Conservation (phyloP, 2,329 filamentous ascomycete species). For the Penicillium hordei region DNA sequence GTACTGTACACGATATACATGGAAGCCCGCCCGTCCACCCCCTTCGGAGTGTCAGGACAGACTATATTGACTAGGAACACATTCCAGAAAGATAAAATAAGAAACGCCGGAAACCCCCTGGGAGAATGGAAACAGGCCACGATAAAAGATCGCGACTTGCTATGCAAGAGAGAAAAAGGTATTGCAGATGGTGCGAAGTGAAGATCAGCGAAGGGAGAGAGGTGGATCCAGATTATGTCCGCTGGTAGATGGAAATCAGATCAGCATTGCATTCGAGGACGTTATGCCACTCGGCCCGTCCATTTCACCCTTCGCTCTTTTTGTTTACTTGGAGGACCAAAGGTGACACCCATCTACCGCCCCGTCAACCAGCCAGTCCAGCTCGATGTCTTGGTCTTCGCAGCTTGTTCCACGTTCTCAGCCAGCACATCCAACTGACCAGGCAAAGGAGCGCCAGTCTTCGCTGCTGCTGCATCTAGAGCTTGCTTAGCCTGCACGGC, state of each 20-base stretch:
- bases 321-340: not conserved
- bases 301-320: constrained; percentile 3
- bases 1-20: constrained; percentile 39
- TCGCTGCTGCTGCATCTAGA: constrained; percentile 29
- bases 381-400: constrained; percentile 38
- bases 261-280: not conserved
- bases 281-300: not conserved
- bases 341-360: constrained; percentile 25
- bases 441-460: constrained; percentile 15
- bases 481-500: constrained; percentile 41
- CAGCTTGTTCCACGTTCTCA: constrained; percentile 36
- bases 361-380: constrained; percentile 45
- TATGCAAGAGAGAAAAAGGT: constrained; percentile 25
- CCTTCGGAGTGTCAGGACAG: constrained; percentile 6
- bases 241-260: not conserved
- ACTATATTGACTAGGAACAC: constrained; percentile 22
- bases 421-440: constrained; percentile 39
- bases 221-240: not conserved
- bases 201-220: not conserved
- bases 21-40: constrained; percentile 4
- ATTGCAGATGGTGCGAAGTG: constrained; percentile 10
- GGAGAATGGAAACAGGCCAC: constrained; percentile 27
- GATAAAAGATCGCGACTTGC: constrained; percentile 18
- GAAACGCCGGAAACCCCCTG: constrained; percentile 35
- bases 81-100: constrained; percentile 13